These are phyloP conservation scores for Erythrophleum fordii DNA, from an alignment of 306 rosid species.

Conservation along the genomic window DNA sequence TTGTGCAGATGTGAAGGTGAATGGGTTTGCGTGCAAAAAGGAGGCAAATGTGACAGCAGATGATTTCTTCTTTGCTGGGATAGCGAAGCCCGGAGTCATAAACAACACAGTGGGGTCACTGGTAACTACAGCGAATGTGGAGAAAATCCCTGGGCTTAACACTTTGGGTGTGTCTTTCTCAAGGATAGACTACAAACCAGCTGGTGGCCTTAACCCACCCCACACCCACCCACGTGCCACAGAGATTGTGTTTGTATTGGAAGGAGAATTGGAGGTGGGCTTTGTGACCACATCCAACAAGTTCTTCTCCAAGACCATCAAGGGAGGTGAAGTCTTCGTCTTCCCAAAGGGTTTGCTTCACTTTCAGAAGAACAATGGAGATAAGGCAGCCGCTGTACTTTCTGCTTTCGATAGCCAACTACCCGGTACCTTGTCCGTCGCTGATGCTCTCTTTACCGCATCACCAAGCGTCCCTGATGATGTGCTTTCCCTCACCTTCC, in stretches of 20 bases:
- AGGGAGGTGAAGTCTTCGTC: conserved; percentile 56
- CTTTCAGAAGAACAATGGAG: conserved; percentile 57
- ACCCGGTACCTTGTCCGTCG: conserved; percentile 53
- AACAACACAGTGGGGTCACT: conserved; percentile 58
- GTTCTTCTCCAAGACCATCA: conserved; percentile 49
- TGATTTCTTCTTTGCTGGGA: conserved; percentile 56
- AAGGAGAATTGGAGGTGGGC: conserved; percentile 54
- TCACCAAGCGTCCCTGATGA: conserved; percentile 49
- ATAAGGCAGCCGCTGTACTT: conserved; percentile 48
- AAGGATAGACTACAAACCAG: conserved; percentile 53
- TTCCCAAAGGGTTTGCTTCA: conserved; percentile 59
- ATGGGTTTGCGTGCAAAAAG: conserved; percentile 58
- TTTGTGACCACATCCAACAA: conserved; percentile 57
- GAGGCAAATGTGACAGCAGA: conserved; percentile 55
- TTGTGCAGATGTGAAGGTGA: conserved; percentile 53
- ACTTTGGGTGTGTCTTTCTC: conserved; percentile 56
- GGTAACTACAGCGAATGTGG: conserved; percentile 56
- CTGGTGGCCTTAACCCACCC: conserved; percentile 63
- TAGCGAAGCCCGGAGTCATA: conserved; percentile 46
- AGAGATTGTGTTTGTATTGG: conserved; percentile 53
- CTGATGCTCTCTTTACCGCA: conserved; percentile 50
- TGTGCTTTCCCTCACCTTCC: conserved; percentile 53
- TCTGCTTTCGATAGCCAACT: conserved; percentile 59
- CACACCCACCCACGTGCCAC: conserved; percentile 70
- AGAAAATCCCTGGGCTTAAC: conserved; percentile 62